Evolutionary conservation across 2,329 filamentous ascomycete species (phyloP).

Genomic region (Botryotinia calthae): DNA sequence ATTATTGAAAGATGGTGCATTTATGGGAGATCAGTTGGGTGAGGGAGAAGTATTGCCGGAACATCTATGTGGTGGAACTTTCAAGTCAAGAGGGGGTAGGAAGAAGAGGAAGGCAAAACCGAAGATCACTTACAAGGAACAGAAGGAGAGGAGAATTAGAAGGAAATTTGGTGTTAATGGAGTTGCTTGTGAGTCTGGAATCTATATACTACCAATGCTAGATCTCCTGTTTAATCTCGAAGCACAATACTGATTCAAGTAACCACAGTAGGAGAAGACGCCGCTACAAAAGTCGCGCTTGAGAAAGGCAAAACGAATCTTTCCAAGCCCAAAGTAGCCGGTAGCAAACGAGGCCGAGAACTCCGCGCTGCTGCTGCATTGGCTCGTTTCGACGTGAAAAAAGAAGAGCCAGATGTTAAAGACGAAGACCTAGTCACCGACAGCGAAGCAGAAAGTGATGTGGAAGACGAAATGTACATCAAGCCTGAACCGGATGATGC

Average conservation of each 20-base stretch:
- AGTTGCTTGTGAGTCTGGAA: conserved; percentile 21
- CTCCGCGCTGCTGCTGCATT: conserved; percentile 59
- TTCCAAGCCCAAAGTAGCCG: conserved; percentile 58
- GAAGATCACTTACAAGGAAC: conserved; percentile 40
- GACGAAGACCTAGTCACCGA: conserved; percentile 43
- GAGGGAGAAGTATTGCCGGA: conserved; percentile 60
- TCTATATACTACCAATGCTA: neutral
- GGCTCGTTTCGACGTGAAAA: conserved; percentile 51
- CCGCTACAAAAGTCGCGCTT: conserved; percentile 47
- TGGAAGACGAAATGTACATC: conserved; percentile 48
- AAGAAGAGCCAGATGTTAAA: conserved; percentile 41
- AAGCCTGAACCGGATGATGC: conserved; percentile 51
- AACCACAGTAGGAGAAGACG: conserved; percentile 48
- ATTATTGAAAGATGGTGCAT: conserved; percentile 58
- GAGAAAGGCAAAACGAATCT: conserved; percentile 51
- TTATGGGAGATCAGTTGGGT: conserved; percentile 52
- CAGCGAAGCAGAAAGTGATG: conserved; percentile 46
- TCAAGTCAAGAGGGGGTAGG: conserved; percentile 53
- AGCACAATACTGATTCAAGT: neutral
- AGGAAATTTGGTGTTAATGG: conserved; percentile 56
- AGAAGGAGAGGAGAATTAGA: conserved; percentile 52
- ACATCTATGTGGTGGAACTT: conserved; percentile 80
- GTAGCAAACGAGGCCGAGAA: conserved; percentile 57
- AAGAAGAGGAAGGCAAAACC: conserved; percentile 52
- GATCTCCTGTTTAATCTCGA: neutral